Conservation (phyloP, 192 early-diverging fungal species). For the Rhizophagus clarus region DNA sequence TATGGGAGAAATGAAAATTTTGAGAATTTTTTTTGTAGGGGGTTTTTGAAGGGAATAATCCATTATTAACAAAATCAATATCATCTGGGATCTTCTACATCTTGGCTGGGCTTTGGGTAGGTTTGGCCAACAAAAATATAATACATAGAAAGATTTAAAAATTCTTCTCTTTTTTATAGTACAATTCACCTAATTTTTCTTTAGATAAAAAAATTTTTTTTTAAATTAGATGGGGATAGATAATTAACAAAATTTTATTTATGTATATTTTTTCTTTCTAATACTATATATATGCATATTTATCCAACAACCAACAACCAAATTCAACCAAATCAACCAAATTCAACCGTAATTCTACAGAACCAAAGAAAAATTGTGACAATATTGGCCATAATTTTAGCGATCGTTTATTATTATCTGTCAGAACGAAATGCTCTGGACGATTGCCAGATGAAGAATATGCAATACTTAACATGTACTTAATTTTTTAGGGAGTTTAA, state of each 20-base stretch:
- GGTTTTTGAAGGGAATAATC: slow-evolving; percentile 9
- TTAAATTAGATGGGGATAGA: slow-evolving; percentile 12
- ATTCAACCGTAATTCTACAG: neutral
- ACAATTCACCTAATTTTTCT: neutral
- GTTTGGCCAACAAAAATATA: slow-evolving; percentile 4
- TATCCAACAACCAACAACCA: neutral
- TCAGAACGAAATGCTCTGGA: slow-evolving; percentile 6
- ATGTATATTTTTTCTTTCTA: slow-evolving; percentile 23
- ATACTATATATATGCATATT: slow-evolving; percentile 1
- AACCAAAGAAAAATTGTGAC: slow-evolving; percentile 13
- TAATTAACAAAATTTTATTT: slow-evolving; percentile 21
- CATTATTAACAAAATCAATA: neutral
- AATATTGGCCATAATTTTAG: slow-evolving; percentile 25
- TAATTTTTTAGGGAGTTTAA: neutral
- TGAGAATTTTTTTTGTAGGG: slow-evolving; percentile 21
- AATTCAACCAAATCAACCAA: neutral
- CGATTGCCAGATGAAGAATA: slow-evolving; percentile 28
- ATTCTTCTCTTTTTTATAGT: neutral
- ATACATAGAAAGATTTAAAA: neutral
- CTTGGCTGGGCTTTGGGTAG: slow-evolving; percentile 16
- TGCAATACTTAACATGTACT: slow-evolving; percentile 15
- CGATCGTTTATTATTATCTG: slow-evolving; percentile 28
- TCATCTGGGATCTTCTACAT: neutral
- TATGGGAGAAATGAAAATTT: neutral
- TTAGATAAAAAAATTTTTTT: neutral